Evolutionary conservation across 129 eudicot species (phyloP), one percentile per base, ranked within the genome.

Genomic region (Flaveria linearis): DNA sequence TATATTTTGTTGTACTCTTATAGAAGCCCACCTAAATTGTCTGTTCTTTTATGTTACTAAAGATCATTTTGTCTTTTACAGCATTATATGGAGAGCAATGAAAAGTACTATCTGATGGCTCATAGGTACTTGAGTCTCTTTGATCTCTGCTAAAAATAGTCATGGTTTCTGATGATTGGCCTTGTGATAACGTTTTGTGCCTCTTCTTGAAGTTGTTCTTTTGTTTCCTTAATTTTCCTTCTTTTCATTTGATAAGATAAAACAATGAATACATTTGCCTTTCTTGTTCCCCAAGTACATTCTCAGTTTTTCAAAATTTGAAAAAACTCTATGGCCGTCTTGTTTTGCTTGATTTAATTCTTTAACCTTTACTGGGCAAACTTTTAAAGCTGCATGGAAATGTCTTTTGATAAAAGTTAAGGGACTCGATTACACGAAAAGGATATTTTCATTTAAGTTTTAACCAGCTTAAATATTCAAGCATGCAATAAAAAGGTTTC

Each of bases 71-170:
- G 74, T 33, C 20, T 57, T 81, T 43, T 82, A 86, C 97, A 94
- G 98, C 97, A 94, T 83, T 94, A 94, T 74, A 68, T 88, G 89
- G 98, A 94, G 85, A 91, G 98, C 88, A 94, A 94, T 78, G 97
- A 94, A 76, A 94, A 94, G 86, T 94, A 94, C 86, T 94, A 94
- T 82, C 58, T 86, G 82, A 94, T 94, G 96, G 98, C 98, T 68
- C 98, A 94, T 67, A 94, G 98, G 98, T 94, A 88, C 77, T 18
- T 43, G 39, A 50, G 10, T 57, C 75, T 42, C 25, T 73, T 71
- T 14, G 46, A 71, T 69, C 66, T 49, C 17, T 68, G 57, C 64
- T 43, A 51, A 14, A 17, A 17, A 47, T 63, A 52, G 33, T 73
- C 50, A 17, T 30, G 52, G 15, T 57, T 69, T 26, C 42, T 41